Evolutionary conservation across 768 basidiomycete species (phyloP).

Genomic region (Cantharellus anzutake): DNA sequence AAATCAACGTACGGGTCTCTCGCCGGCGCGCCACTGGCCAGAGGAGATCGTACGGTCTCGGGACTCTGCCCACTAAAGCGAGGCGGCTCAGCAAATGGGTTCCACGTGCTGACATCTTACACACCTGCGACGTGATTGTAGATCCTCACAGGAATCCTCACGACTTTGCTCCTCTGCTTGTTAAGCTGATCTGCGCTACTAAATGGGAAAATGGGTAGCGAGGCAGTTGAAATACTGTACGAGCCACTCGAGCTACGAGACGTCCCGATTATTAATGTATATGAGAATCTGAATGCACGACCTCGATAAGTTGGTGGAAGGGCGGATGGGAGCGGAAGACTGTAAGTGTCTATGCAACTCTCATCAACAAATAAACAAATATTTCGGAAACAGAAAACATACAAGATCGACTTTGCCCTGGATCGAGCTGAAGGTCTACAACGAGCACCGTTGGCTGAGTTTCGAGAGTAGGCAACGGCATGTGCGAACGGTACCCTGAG

Average conservation of each 20-base stretch:
- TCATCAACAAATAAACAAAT: not conserved
- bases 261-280: constrained; percentile 77
- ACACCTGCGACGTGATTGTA: constrained; percentile 74
- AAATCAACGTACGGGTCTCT: constrained; percentile 4
- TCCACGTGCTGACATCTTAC: constrained; percentile 11
- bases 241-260: constrained; percentile 33
- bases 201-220: not conserved
- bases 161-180: constrained; percentile 37
- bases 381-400: constrained; percentile 17
- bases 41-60: constrained; percentile 61
- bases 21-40: constrained; percentile 41
- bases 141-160: constrained; percentile 81
- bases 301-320: constrained; percentile 87
- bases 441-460: constrained; percentile 75
- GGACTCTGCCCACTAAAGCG: constrained; percentile 26
- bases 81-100: constrained; percentile 18
- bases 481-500: not conserved
- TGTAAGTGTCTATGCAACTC: constrained; percentile 48
- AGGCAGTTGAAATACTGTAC: not conserved
- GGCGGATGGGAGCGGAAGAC: constrained; percentile 48
- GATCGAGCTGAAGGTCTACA: constrained; percentile 61
- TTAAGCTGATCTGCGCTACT: constrained; percentile 11
- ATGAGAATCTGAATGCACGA: constrained; percentile 65
- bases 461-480: constrained; percentile 61
- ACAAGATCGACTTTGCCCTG: constrained; percentile 81